Evolutionary conservation across 768 basidiomycete genomes (phyloP), one percentile per base, ranked within the genome.

Genomic region (Kwoniella sp.): DNA sequence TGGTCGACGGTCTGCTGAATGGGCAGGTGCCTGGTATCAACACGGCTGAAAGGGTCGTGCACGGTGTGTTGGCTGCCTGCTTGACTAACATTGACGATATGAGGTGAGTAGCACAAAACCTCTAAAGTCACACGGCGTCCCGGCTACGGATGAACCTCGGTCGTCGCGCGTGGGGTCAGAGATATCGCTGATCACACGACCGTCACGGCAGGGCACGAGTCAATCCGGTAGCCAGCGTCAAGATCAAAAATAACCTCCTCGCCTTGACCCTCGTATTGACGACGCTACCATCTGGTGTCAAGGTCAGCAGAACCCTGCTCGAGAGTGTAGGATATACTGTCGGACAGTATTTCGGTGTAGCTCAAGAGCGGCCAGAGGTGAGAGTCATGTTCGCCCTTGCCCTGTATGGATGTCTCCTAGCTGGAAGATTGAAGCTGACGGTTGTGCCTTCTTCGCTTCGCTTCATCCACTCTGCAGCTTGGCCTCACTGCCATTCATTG

Each of bases 401-500:
- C 17, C 33, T 33, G 33, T n/a, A n/a, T n/a, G n/a, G n/a, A n/a
- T 30, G 12, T 36, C 21, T 52, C 36, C 33, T 13, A 33, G 7
- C 33, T 33, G n/a, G n/a, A n/a, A n/a, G n/a, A n/a, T n/a, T n/a
- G n/a, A n/a, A n/a, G n/a, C n/a, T n/a, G n/a, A n/a, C 25, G 46
- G 19, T 5, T 47, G 6, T 22, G 46, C n/a, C n/a, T n/a, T 47
- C 19, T 19, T 47, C 46, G 19, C 46, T 7, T 7, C 19, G 33
- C 40, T 12, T 33, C n/a, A n/a, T n/a, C n/a, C n/a, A n/a, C n/a
- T 48, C 37, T 61, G 15, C 62, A 96, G 91, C 82, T 87, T 44
- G 87, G 89, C 1, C 77, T 91, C n/a, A 90, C 90, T 1, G 92
- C 93, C 1, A 86, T 89, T 1, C 92, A 98, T 70, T 97, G 95